These are phyloP conservation scores for Byssothecium circinans DNA, from an alignment of 2,329 filamentous ascomycete genomes.

Conservation along the genomic window DNA sequence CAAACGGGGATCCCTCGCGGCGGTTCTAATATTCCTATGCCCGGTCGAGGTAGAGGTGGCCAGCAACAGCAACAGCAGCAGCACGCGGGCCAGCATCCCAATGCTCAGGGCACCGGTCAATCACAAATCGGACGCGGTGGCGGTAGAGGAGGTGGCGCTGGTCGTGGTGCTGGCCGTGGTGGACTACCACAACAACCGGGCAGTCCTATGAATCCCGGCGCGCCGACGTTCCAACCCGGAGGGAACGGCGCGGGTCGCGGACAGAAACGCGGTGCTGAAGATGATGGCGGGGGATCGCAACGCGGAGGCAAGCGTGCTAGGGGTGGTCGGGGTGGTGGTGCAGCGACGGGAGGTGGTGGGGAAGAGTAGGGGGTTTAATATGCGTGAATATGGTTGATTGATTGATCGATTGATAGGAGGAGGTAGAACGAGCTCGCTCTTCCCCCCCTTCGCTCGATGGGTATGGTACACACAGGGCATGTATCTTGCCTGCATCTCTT, in stretches of 20 bases:
- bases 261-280: conserved; percentile 39
- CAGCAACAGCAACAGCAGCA: conserved; percentile 20
- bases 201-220: conserved; percentile 39
- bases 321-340: conserved; percentile 20
- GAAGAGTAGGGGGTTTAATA: background rate
- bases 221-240: conserved; percentile 30
- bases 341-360: conserved; percentile 16
- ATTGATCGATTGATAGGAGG: too few relatives aligned
- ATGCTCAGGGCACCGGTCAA: conserved; percentile 13
- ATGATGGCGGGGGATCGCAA: conserved; percentile 29
- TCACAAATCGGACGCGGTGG: conserved; percentile 35
- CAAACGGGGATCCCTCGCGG: conserved; percentile 37
- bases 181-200: conserved; percentile 22
- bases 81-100: background rate
- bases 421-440: too few relatives aligned
- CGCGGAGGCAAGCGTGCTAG: conserved; percentile 34
- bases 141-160: conserved; percentile 30
- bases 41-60: conserved; percentile 26
- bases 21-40: conserved; percentile 35
- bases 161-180: conserved; percentile 26
- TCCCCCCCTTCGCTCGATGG: too few relatives aligned
- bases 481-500: too few relatives aligned
- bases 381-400: too few relatives aligned
- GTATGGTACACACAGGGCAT: too few relatives aligned
- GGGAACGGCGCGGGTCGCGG: conserved; percentile 25